Percentiles rank a stretch among this genome's conserved stretches.
These are phyloP conservation scores for Cystobasidium onofrii DNA, from an alignment of 768 basidiomycete genomes.

Conservation along the genomic window DNA sequence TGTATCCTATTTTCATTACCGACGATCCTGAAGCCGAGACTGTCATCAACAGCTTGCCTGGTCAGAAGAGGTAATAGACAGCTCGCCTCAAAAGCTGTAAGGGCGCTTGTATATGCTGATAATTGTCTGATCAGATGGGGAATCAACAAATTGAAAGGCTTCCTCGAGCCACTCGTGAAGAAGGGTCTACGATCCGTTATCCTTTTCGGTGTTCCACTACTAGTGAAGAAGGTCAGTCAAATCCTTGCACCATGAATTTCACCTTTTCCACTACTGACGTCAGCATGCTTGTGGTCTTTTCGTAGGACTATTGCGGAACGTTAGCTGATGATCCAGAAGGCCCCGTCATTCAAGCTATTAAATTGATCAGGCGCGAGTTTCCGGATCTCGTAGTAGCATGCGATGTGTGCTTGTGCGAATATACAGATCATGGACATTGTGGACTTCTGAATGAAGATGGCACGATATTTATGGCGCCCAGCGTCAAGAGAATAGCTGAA, in stretches of 20 bases:
- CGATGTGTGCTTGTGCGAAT: constrained; percentile 99
- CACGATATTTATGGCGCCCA: constrained; percentile 66
- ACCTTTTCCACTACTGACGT: neutral
- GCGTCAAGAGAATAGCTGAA: constrained; percentile 78
- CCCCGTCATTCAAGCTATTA: constrained; percentile 89
- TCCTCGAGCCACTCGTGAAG: constrained; percentile 74
- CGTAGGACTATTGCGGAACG: constrained; percentile 70
- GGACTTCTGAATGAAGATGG: constrained; percentile 67
- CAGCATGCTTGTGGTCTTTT: neutral
- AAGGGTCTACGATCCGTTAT: constrained; percentile 89
- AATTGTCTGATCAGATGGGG: constrained; percentile 70
- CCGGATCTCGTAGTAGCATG: constrained; percentile 79
- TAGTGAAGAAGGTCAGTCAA: constrained; percentile 61
- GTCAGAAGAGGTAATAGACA: constrained; percentile 53
- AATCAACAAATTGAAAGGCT: constrained; percentile 77
- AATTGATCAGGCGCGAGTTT: constrained; percentile 64
- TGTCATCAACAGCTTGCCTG: constrained; percentile 69
- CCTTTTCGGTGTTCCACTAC: constrained; percentile 82
- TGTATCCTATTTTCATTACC: constrained; percentile 98
- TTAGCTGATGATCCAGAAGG: constrained; percentile 83
- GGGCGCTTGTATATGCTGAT: neutral
- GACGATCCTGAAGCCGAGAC: constrained; percentile 82
- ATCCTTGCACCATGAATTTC: neutral
- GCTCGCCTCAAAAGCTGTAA: too few relatives aligned
- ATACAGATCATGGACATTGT: constrained; percentile 96